Percentiles rank a stretch among this genome's conserved stretches.
phyloP scores from a whole-genome alignment of 2,329 filamentous ascomycete genomes.

The Rugonectria rugulosa region DNA sequence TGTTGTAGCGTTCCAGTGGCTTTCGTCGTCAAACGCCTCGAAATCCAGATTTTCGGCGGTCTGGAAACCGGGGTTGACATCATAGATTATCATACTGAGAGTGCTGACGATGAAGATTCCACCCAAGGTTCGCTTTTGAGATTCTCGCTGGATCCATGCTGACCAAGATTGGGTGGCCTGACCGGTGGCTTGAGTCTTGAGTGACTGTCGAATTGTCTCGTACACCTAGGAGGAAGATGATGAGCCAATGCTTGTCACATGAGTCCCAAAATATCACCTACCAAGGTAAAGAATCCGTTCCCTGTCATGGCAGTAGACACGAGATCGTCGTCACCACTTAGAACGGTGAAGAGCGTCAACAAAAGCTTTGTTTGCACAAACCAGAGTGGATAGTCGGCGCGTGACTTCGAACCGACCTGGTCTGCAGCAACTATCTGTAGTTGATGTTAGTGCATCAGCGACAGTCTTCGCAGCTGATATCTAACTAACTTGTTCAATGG shows the following conservation, averaged over 20 bases:
- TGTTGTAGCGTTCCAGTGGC: slow-evolving; percentile 18
- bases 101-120: slow-evolving; percentile 17
- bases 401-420: too few relatives aligned
- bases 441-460: too few relatives aligned
- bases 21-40: slow-evolving; percentile 18
- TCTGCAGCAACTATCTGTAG: too few relatives aligned
- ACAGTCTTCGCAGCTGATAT: too few relatives aligned
- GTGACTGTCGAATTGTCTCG: too few relatives aligned
- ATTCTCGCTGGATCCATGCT: slow-evolving; percentile 21
- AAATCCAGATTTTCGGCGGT: slow-evolving; percentile 21
- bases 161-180: too few relatives aligned
- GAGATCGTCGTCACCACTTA: slow-evolving; percentile 20
- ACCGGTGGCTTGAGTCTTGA: too few relatives aligned
- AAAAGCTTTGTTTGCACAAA: slow-evolving; percentile 17
- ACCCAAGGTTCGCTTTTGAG: slow-evolving; percentile 21
- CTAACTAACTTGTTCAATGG: too few relatives aligned
- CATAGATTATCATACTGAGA: slow-evolving; percentile 18
- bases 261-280: background rate
- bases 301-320: slow-evolving; percentile 8
- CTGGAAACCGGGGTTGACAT: slow-evolving; percentile 25
- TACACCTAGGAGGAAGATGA: background rate
- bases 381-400: slow-evolving; percentile 22
- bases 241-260: background rate
- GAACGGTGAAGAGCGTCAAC: slow-evolving; percentile 20
- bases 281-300: slow-evolving; percentile 22